Conservation (phyloP, 2,329 filamentous ascomycete species). For the Aureobasidium subglaciale region DNA sequence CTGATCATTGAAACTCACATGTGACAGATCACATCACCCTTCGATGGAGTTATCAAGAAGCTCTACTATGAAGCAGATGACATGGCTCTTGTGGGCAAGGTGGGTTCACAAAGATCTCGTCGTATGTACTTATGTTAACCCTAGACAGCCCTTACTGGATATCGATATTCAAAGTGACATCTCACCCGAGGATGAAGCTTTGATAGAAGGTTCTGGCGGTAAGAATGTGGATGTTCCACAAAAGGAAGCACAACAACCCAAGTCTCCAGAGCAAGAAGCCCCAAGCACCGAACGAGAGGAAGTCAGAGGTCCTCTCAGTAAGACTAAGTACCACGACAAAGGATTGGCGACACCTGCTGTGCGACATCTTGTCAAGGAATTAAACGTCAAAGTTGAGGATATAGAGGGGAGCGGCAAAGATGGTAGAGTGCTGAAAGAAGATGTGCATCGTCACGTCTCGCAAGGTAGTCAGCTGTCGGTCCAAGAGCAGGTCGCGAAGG, state of each 20-base stretch:
- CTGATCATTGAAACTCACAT: neutral
- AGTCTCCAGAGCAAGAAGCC: neutral
- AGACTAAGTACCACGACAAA: slow-evolving; percentile 10
- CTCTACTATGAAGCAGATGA: slow-evolving; percentile 93
- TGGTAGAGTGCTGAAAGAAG: slow-evolving; percentile 86
- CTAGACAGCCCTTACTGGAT: slow-evolving; percentile 69
- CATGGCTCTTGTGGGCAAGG: slow-evolving; percentile 85
- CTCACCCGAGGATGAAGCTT: slow-evolving; percentile 51
- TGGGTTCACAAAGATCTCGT: slow-evolving; percentile 23
- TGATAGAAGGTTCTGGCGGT: slow-evolving; percentile 28
- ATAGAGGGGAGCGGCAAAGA: slow-evolving; percentile 82
- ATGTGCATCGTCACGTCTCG: slow-evolving; percentile 53
- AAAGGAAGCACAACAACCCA: neutral
- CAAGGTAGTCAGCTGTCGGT: slow-evolving; percentile 22
- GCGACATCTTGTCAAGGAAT: slow-evolving; percentile 74
- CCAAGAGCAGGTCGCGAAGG: slow-evolving; percentile 39
- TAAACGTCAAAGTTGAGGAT: slow-evolving; percentile 68
- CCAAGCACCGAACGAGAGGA: slow-evolving; percentile 3
- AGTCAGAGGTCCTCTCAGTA: slow-evolving; percentile 7
- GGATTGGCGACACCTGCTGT: slow-evolving; percentile 87
- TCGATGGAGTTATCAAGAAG: slow-evolving; percentile 92
- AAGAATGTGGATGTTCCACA: slow-evolving; percentile 21
- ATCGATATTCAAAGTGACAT: slow-evolving; percentile 83
- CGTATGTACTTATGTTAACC: neutral
- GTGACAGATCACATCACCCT: slow-evolving; percentile 81